These are phyloP conservation scores for Catharanthus roseus DNA, from an alignment of 257 asterid genomes.

Conservation along the genomic window DNA sequence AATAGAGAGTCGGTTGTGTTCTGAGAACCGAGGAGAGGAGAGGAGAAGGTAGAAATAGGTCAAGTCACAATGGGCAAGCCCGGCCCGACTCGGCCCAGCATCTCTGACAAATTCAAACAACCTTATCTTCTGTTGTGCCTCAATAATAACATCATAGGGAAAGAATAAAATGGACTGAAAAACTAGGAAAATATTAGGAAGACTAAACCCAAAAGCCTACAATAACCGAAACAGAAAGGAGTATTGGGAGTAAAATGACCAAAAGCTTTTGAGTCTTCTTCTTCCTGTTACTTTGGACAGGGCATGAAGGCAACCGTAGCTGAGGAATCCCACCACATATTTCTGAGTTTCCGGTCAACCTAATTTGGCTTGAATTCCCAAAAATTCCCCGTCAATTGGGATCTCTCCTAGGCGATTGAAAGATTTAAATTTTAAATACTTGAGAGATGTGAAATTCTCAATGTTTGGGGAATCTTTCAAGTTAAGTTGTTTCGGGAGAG, in stretches of 20 bases:
- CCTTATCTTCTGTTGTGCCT: too few relatives aligned
- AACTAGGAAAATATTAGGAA: too few relatives aligned
- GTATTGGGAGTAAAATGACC: not conserved
- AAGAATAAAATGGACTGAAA: too few relatives aligned
- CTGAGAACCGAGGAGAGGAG: too few relatives aligned
- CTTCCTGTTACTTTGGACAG: not conserved
- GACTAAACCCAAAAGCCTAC: too few relatives aligned
- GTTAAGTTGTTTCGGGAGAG: slow-evolving; percentile 25
- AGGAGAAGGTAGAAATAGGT: too few relatives aligned
- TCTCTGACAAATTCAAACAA: too few relatives aligned
- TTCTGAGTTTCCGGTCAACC: not conserved
- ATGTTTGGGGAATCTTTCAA: slow-evolving; percentile 22
- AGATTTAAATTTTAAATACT: slow-evolving; percentile 20
- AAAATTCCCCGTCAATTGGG: slow-evolving; percentile 24
- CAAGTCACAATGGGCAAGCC: too few relatives aligned
- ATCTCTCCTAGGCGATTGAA: slow-evolving; percentile 23
- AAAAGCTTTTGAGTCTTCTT: too few relatives aligned
- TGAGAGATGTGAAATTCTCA: slow-evolving; percentile 10
- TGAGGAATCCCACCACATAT: not conserved
- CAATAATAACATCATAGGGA: too few relatives aligned
- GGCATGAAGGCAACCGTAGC: not conserved
- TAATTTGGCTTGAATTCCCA: slow-evolving; percentile 12
- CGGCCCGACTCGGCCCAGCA: too few relatives aligned
- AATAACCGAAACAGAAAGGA: slow-evolving; percentile 9
- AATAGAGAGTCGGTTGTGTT: too few relatives aligned